A percentile compares a stretch with the other conserved stretches of the same genome.
Conservation (phyloP, 768 basidiomycete genomes). For the Termitomyces sp. region DNA sequence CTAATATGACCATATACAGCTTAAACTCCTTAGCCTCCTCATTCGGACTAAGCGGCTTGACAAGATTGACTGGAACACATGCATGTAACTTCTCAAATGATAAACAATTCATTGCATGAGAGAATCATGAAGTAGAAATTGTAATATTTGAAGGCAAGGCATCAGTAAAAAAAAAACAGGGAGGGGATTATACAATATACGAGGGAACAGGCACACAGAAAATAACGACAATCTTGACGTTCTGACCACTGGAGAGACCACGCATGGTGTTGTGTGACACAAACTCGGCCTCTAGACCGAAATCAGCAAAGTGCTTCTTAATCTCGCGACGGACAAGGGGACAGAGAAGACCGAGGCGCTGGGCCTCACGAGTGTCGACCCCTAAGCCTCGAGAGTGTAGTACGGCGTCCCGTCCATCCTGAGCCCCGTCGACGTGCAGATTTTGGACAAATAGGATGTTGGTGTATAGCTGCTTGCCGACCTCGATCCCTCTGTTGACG, state of each 20-base stretch:
- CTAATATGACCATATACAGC: too few relatives aligned
- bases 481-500: slow-evolving; percentile 21
- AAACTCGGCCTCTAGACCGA: slow-evolving; percentile 98
- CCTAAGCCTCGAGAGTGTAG: too few relatives aligned
- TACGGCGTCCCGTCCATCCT: slow-evolving; percentile 16
- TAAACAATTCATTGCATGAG: too few relatives aligned
- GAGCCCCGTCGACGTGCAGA: slow-evolving; percentile 24
- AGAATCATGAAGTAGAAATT: slow-evolving; percentile 7
- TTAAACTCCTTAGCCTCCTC: too few relatives aligned
- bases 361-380: slow-evolving; percentile 95
- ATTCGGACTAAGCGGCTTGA: too few relatives aligned
- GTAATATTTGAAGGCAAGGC: slow-evolving; percentile 6
- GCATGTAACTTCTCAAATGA: too few relatives aligned
- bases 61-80: too few relatives aligned
- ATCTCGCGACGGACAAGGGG: slow-evolving; percentile 98
- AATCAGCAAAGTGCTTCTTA: slow-evolving; percentile 99
- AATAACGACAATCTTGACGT: slow-evolving; percentile 30
- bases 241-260: slow-evolving; percentile 97
- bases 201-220: slow-evolving; percentile 12
- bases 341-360: slow-evolving; percentile 89
- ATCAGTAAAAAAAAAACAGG: slow-evolving; percentile 5
- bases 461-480: slow-evolving; percentile 35
- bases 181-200: slow-evolving; percentile 9
- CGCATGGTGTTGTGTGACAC: slow-evolving; percentile 99
- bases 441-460: slow-evolving; percentile 21